A percentile compares a stretch with the other conserved stretches of the same genome.
phyloP scores from a whole-genome alignment of 768 basidiomycete genomes.

The Galerina marginata region DNA sequence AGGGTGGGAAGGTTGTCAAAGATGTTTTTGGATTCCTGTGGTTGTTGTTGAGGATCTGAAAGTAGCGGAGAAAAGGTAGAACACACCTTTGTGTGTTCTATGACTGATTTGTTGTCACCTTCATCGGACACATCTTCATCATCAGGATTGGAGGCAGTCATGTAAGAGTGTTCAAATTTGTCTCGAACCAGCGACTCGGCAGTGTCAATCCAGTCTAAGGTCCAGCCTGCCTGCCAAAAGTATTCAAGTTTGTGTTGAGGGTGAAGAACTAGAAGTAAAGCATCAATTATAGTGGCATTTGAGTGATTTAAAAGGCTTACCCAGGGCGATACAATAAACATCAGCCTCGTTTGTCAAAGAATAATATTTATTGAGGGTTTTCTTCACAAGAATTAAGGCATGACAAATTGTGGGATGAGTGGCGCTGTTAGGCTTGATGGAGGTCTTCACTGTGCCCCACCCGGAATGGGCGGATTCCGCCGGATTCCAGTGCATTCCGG shows the following conservation, averaged over 20 bases:
- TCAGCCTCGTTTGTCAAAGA: slow-evolving; percentile 33
- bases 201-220: slow-evolving; percentile 27
- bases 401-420: slow-evolving; percentile 4
- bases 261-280: no score
- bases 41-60: background rate
- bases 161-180: slow-evolving; percentile 17
- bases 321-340: slow-evolving; percentile 39
- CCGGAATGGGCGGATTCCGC: no score
- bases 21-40: slow-evolving; percentile 24
- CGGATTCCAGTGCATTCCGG: no score
- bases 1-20: slow-evolving; percentile 37
- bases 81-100: no score
- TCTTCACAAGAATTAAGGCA: slow-evolving; percentile 26
- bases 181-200: slow-evolving; percentile 18
- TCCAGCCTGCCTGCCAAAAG: slow-evolving; percentile 29
- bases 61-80: background rate
- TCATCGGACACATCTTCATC: background rate
- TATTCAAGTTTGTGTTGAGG: slow-evolving; percentile 34
- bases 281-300: slow-evolving; percentile 1
- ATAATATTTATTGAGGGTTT: slow-evolving; percentile 39
- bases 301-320: slow-evolving; percentile 31
- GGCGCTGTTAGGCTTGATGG: no score
- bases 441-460: no score
- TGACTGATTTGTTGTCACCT: background rate
- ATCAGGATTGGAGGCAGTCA: background rate